Base-by-base conservation (phyloP, 495 filamentous ascomycete genomes). In the Letharia lupina region DNA sequence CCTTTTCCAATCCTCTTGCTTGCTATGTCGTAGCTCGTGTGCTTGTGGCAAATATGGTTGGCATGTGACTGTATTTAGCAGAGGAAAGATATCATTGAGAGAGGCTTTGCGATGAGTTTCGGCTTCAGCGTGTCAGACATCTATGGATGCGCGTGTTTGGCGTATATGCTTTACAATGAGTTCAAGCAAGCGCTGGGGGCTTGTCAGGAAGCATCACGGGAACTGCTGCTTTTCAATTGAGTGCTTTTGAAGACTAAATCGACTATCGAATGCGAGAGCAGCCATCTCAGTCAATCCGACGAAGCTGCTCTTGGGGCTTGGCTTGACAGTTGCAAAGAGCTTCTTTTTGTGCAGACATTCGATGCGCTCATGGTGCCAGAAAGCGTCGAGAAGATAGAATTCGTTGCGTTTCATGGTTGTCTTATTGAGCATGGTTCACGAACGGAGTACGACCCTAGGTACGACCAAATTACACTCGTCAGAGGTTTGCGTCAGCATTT, bases 121-220 rank as follows among this genome's bases (percentile, higher is more conserved):
- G 67, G 67, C 44, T 61, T 68, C 28, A 59, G 67, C 28, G 54
- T 62, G 40, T 60, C 67, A 28, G 67, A 68, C 42, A 56, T 68
- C 33, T 13, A 62, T 18, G 37, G 33, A 15, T 65, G 62, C 35
- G 50, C 50, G 28, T 58, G 57, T 31, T 45, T 68, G 37, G 41
- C 63, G 15, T 61, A 33, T 6, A 2, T 57, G 16, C 54, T 68
- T 31, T 65, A 65, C 47, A 23, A 28, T 37, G 37, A 65, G 20
- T 10, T 68, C 56, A 57, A 57, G 23, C 45, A 62, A 20, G 56
- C 62, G 23, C 37, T 63, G n/a, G 63, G 37, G 10, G 37, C 40
- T 4, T 68, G 67, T 58, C 62, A 23, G 31, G 48, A 13, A 3
- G 40, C 65, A 18, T 42, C 63, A 10, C 33, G 61, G 39, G 67